Conservation (phyloP, 2,329 filamentous ascomycete genomes). For the Emergomyces orientalis region DNA sequence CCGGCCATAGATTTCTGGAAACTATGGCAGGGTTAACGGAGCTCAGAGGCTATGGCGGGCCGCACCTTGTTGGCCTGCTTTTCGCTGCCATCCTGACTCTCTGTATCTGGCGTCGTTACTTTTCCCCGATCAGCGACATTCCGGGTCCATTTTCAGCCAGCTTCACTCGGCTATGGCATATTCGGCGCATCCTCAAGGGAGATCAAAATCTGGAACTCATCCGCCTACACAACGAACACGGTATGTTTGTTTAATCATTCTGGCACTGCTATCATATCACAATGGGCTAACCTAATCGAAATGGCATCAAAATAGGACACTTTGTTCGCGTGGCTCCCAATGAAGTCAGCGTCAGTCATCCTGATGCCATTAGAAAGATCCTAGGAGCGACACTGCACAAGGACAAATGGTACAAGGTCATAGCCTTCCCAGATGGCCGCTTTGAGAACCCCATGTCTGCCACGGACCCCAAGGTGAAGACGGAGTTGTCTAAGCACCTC, state of each 20-base stretch:
- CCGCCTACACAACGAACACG: constrained; percentile 32
- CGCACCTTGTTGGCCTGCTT: neutral
- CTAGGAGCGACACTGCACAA: constrained; percentile 28
- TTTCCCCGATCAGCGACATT: constrained; percentile 33
- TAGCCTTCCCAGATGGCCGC: constrained; percentile 33
- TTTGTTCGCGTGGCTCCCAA: constrained; percentile 39
- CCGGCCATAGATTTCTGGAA: neutral
- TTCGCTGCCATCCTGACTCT: neutral
- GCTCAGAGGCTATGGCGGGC: neutral
- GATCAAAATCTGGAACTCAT: constrained; percentile 32
- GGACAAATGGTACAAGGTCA: constrained; percentile 29
- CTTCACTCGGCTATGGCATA: constrained; percentile 34
- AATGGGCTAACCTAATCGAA: neutral
- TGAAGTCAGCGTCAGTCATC: constrained; percentile 39
- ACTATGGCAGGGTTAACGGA: constrained; percentile 3
- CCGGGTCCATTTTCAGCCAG: constrained; percentile 37
- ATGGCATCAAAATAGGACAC: constrained; percentile 19
- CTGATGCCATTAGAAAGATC: constrained; percentile 32
- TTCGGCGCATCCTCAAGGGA: constrained; percentile 31
- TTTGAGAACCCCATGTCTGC: constrained; percentile 36
- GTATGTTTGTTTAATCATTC: constrained; percentile 17
- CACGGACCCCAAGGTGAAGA: constrained; percentile 29
- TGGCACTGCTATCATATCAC: neutral
- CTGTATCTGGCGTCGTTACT: constrained; percentile 35
- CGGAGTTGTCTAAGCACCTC: constrained; percentile 27